Evolutionary conservation across 441 rosid species (phyloP), one percentile per base, ranked within the genome.

Genomic region (Rhodomyrtus psidioides): DNA sequence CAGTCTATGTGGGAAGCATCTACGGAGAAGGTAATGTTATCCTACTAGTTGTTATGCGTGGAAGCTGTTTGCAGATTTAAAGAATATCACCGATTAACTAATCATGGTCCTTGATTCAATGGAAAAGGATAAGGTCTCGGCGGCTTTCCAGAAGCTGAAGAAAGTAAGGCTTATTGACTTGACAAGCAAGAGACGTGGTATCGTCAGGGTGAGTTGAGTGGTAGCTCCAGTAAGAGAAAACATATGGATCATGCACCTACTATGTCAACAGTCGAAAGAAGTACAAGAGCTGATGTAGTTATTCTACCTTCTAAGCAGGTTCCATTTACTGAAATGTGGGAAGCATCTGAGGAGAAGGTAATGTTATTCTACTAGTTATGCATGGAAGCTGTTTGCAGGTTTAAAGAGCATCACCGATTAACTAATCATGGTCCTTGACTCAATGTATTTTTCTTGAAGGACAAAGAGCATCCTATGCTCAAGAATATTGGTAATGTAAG

Each of bases 101-200:
- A 55, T 86, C 8, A 19, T 79, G 28, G 46, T 85, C 82, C 56
- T 46, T 51, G 24, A 86, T 27, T 16, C 58, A 30, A 34, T 58
- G 34, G 34, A 34, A 34, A 34, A 34, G n/a, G 34, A 4, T 4
- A 34, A 34, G 34, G 34, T 34, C 34, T 34, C 4, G 34, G 34
- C 34, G 34, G 34, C 34, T 34, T 34, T 34, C 34, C 34, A 34
- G 86, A 97, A 84, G 91, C 91, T 94, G 82, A 95, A 90, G 93
- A 95, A 91, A 82, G 92, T 90, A 70, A 95, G 95, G 84, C 94
- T 94, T 60, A 85, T 93, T 85, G 97, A 96, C 89, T 82, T 95
- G 27, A 94, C 96, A 30, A 96, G 90, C 94, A 95, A 95, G 88
- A 99, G 98, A 76, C 93, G 93, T 92, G 99, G 91, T 86, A 93